Evolutionary conservation across 805 yeast genomes (phyloP).

Genomic region (Candida gorgasii): DNA sequence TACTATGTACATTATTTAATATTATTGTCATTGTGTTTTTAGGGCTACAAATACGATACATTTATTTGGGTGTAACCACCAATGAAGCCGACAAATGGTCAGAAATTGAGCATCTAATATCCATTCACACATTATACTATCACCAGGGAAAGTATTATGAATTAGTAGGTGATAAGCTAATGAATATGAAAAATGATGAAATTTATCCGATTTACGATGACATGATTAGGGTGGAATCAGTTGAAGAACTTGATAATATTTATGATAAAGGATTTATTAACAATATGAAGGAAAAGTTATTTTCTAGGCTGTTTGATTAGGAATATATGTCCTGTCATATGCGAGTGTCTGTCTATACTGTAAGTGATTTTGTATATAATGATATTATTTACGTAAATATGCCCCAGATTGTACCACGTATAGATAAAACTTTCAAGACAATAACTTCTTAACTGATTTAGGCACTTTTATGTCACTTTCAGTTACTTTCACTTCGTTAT

Average conservation of each 20-base stretch:
- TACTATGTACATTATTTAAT: slow-evolving; percentile 39
- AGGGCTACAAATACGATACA: slow-evolving; percentile 47
- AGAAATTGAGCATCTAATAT: slow-evolving; percentile 51
- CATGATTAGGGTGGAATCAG: slow-evolving; percentile 5
- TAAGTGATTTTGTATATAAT: too few relatives aligned
- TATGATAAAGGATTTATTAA: slow-evolving; percentile 51
- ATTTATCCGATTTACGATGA: slow-evolving; percentile 5
- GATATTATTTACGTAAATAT: too few relatives aligned
- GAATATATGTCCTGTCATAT: too few relatives aligned
- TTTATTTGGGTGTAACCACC: slow-evolving; percentile 71
- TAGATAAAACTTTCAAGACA: too few relatives aligned
- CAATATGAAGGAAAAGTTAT: slow-evolving; percentile 32
- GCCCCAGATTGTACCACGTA: too few relatives aligned
- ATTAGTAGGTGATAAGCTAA: slow-evolving; percentile 11
- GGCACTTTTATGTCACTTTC: slow-evolving; percentile 9
- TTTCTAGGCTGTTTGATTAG: slow-evolving; percentile 2
- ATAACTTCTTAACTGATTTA: slow-evolving; percentile 5
- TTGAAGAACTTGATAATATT: slow-evolving; percentile 30
- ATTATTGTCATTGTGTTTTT: slow-evolving; percentile 41
- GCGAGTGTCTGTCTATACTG: too few relatives aligned
- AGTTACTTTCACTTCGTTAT: slow-evolving; percentile 7
- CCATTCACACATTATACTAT: slow-evolving; percentile 27
- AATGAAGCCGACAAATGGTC: slow-evolving; percentile 76
- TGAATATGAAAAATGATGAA: slow-evolving; percentile 14
- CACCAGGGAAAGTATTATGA: slow-evolving; percentile 25